A percentile compares a stretch with the other conserved stretches of the same genome.
These are phyloP conservation scores for Apodospora peruviana DNA, from an alignment of 495 filamentous ascomycete species.

Conservation along the genomic window DNA sequence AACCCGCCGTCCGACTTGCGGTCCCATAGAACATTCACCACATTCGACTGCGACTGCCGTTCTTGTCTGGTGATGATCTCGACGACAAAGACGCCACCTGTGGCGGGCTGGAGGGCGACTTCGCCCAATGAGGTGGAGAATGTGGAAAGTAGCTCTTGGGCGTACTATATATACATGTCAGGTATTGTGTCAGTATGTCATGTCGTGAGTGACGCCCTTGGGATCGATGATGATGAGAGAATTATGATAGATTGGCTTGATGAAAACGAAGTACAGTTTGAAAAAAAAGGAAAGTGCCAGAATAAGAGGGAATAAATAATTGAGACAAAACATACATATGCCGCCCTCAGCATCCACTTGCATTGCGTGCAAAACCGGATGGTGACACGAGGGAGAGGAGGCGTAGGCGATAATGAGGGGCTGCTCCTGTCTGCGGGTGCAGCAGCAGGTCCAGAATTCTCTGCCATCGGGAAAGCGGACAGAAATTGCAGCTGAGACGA, in stretches of 20 bases:
- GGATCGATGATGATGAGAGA: not conserved
- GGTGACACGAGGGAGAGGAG: constrained; percentile 48
- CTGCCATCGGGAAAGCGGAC: not conserved
- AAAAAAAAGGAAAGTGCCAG: not conserved
- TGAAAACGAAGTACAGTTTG: not conserved
- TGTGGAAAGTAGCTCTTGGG: constrained; percentile 96
- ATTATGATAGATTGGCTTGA: not conserved
- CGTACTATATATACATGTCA: constrained; percentile 52
- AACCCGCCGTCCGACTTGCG: constrained; percentile 85
- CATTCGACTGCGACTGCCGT: not conserved
- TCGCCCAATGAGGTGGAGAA: constrained; percentile 83
- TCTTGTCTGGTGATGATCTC: constrained; percentile 35
- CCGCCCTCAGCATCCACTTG: constrained; percentile 86
- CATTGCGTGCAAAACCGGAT: constrained; percentile 82
- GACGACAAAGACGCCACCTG: constrained; percentile 78
- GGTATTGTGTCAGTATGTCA: not conserved
- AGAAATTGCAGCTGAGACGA: no score
- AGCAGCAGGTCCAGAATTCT: not conserved
- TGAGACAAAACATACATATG: constrained; percentile 52
- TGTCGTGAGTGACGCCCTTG: not conserved
- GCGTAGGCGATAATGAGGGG: constrained; percentile 10
- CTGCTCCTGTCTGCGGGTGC: constrained; percentile 9
- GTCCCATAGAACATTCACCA: constrained; percentile 65
- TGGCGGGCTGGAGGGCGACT: constrained; percentile 80
- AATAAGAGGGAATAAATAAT: not conserved